Evolutionary conservation across 2,329 filamentous ascomycete genomes (phyloP), one percentile per base, ranked within the genome.

Genomic region (Anisogramma anomala): DNA sequence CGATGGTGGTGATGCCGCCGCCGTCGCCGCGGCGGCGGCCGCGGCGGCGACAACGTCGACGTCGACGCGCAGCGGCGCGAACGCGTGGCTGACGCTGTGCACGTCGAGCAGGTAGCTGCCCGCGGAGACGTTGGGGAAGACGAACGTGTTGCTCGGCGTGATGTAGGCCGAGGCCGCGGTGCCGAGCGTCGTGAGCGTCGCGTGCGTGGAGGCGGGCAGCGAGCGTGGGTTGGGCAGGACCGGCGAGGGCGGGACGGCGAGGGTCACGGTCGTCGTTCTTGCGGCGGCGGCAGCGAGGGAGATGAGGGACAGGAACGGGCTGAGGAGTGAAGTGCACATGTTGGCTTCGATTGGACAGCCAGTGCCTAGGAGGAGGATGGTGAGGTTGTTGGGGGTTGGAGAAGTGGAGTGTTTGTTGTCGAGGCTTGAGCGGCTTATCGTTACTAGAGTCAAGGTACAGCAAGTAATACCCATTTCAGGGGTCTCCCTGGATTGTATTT

Each of bases 71-170:
- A 93, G 67, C 9, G 86, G 83, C 51, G 77, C 74, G 58, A 95
- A 96, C 39, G 71, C 71, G 59, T 82, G 77, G 42, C 84, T 82
- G 20, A 74, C 65, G 56, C 79, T 81, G 63, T 88, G 77, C 36
- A 96, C 71, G 51, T 91, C 85, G 35, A 83, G 77, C 5, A 96
- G 73, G 59, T 95, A 95, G 43, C 79, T 84, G 1, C 80, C 82
- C 1, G 70, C 58, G 4, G 73, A 71, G 39, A 94, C 69, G 52
- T 87, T 79, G 50, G 62, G 64, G 67, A 95, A 94, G 48, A 77
- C 69, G 55, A 95, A 86, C 18, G 75, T 78, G 58, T 84, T 83
- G 51, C 69, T 61, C 30, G 71, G 65, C 10, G 79, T 78, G 8
- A 94, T 65, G 8, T 79, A 79, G 10, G 83, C 77, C 19, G 71